Evolutionary conservation across 257 asterid genomes (phyloP).

Genomic region (Plectranthus barbatus): DNA sequence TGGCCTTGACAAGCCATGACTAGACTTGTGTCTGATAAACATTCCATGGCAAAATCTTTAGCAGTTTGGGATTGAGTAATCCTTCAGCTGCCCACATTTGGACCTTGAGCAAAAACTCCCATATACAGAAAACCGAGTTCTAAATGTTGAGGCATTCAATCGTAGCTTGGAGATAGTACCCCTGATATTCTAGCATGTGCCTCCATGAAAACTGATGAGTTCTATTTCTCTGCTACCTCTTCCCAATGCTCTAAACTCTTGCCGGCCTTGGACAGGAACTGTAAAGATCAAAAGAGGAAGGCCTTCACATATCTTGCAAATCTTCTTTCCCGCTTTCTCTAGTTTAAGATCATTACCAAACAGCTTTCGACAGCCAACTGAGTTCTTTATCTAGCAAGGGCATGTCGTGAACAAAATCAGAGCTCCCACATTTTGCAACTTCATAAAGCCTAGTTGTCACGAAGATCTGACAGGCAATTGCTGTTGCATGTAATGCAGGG

Average conservation of each 20-base stretch:
- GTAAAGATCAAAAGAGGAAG: neutral
- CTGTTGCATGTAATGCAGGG: neutral
- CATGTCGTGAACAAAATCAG: neutral
- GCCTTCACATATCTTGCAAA: neutral
- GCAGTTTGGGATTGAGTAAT: neutral
- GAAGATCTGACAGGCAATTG: neutral
- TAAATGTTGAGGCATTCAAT: no score
- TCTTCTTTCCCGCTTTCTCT: neutral
- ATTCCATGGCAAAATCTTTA: neutral
- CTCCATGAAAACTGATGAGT: neutral
- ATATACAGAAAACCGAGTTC: no score
- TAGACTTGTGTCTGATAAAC: neutral
- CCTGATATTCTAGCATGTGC: neutral
- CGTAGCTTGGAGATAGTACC: conserved; percentile 1
- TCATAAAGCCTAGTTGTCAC: neutral
- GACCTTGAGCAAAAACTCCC: neutral
- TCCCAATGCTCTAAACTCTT: neutral
- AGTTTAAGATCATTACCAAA: neutral
- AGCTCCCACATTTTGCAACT: neutral
- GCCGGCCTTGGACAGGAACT: neutral
- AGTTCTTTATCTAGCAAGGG: neutral
- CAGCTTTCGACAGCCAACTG: neutral
- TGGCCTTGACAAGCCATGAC: neutral
- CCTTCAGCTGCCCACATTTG: neutral
- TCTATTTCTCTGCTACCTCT: neutral